Evolutionary conservation across 352 stramenopile genomes (phyloP).

Genomic region (Phytophthora cryptogea): DNA sequence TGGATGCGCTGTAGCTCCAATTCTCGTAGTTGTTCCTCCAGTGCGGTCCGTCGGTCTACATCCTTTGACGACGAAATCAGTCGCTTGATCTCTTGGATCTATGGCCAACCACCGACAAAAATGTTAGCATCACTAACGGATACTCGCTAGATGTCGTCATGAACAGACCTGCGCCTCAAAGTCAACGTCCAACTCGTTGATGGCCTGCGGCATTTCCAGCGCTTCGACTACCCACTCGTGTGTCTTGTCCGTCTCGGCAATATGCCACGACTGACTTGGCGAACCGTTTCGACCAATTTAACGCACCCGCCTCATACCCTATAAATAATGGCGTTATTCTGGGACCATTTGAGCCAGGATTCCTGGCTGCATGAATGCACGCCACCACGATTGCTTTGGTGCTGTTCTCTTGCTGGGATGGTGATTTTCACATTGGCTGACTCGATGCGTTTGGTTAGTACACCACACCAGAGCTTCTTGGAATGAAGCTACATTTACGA

Average conservation of each 20-base stretch:
- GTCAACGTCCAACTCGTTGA: slow-evolving; percentile 73
- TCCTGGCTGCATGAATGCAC: too few relatives aligned
- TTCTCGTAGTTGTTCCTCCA: slow-evolving; percentile 74
- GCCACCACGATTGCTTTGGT: too few relatives aligned
- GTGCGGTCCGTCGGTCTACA: slow-evolving; percentile 47
- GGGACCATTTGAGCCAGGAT: too few relatives aligned
- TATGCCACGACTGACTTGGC: slow-evolving; percentile 3
- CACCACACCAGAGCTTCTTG: too few relatives aligned
- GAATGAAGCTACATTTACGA: too few relatives aligned
- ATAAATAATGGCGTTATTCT: not conserved
- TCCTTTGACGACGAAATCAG: slow-evolving; percentile 78
- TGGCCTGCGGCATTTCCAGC: slow-evolving; percentile 51
- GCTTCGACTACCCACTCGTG: slow-evolving; percentile 1
- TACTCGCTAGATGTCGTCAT: not conserved
- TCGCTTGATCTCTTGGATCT: slow-evolving; percentile 82
- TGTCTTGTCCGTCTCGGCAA: slow-evolving; percentile 9
- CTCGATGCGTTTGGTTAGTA: too few relatives aligned
- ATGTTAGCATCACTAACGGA: slow-evolving; percentile 6
- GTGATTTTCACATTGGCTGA: too few relatives aligned
- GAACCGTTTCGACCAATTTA: slow-evolving; percentile 19
- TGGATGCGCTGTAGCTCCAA: slow-evolving; percentile 67
- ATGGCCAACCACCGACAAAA: not conserved
- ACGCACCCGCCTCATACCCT: not conserved
- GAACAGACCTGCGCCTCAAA: slow-evolving; percentile 65
- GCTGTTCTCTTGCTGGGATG: too few relatives aligned